Evolutionary conservation across 345 rosid species (phyloP).

Genomic region (Alliaria petiolata): DNA sequence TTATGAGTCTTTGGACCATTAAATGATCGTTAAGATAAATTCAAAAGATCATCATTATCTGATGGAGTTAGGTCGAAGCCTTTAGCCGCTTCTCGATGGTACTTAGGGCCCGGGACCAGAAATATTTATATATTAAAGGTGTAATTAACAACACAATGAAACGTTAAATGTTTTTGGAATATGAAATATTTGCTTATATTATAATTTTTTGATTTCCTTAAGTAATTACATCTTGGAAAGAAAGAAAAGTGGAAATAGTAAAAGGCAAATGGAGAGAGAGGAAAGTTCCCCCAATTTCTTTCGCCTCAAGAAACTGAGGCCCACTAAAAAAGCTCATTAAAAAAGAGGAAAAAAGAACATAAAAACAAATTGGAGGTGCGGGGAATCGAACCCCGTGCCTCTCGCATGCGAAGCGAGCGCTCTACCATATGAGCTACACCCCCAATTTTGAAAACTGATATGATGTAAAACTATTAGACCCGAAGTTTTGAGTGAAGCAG

Average conservation of each 20-base stretch:
- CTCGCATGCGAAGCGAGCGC: slow-evolving; percentile 99
- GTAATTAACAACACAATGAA: not conserved
- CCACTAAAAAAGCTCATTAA: not conserved
- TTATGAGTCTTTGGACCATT: not conserved
- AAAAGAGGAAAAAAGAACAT: not conserved
- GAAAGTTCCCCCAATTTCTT: not conserved
- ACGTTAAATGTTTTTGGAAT: not conserved
- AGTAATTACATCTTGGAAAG: not conserved
- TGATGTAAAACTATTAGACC: not conserved
- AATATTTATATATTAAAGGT: not conserved
- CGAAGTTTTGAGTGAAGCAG: too few species aligned
- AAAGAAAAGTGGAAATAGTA: slow-evolving; percentile 3
- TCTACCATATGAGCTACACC: slow-evolving; percentile 51
- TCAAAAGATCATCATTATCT: not conserved
- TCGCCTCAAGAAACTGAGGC: slow-evolving; percentile 22
- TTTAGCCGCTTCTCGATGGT: slow-evolving; percentile 17
- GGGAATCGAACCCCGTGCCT: slow-evolving; percentile 99
- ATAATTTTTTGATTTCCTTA: not conserved
- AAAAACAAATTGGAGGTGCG: slow-evolving; percentile 51
- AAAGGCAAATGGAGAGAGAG: not conserved
- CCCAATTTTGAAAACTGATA: not conserved
- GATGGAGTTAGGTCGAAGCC: slow-evolving; percentile 1
- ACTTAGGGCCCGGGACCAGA: not conserved
- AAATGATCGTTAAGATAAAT: not conserved
- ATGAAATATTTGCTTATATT: not conserved